phyloP scores from a whole-genome alignment of 352 stramenopile genomes.

The Phytophthora aleatoria region DNA sequence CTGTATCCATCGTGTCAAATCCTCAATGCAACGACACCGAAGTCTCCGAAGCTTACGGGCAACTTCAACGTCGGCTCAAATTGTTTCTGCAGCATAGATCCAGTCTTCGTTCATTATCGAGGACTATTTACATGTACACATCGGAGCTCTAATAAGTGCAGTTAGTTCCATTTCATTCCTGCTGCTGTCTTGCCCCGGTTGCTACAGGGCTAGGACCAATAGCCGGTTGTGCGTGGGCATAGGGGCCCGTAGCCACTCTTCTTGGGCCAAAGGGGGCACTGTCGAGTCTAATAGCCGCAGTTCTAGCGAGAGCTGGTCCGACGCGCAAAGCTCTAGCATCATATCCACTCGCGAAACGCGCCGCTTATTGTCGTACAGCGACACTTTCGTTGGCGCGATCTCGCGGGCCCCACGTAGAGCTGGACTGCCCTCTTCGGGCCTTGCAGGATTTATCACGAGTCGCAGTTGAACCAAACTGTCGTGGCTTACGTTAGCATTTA shows the following conservation, averaged over 20 bases:
- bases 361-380: slow-evolving; percentile 48
- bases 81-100: not conserved
- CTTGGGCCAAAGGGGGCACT: not conserved
- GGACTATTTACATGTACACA: slow-evolving; percentile 15
- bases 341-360: slow-evolving; percentile 44
- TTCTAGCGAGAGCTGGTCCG: slow-evolving; percentile 40
- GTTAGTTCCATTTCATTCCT: slow-evolving; percentile 8
- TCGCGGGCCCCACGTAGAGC: slow-evolving; percentile 18
- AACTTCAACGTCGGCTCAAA: slow-evolving; percentile 2
- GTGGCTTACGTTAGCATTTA: slow-evolving; percentile 50
- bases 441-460: slow-evolving; percentile 17
- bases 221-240: slow-evolving; percentile 39
- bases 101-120: slow-evolving; percentile 3
- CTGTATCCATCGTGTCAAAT: slow-evolving; percentile 19
- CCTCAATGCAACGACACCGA: slow-evolving; percentile 2
- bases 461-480: slow-evolving; percentile 31
- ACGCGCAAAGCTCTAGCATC: slow-evolving; percentile 31
- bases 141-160: slow-evolving; percentile 6
- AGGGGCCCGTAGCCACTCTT: slow-evolving; percentile 33
- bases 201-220: slow-evolving; percentile 31
- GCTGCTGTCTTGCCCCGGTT: not conserved
- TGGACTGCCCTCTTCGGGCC: not conserved
- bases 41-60: not conserved
- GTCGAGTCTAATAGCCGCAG: slow-evolving; percentile 15
- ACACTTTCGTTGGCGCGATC: slow-evolving; percentile 37